Evolutionary conservation across 371 early-diverging fungal genomes (phyloP), one percentile per base, ranked within the genome.

Genomic region (Mortierella sp.): DNA sequence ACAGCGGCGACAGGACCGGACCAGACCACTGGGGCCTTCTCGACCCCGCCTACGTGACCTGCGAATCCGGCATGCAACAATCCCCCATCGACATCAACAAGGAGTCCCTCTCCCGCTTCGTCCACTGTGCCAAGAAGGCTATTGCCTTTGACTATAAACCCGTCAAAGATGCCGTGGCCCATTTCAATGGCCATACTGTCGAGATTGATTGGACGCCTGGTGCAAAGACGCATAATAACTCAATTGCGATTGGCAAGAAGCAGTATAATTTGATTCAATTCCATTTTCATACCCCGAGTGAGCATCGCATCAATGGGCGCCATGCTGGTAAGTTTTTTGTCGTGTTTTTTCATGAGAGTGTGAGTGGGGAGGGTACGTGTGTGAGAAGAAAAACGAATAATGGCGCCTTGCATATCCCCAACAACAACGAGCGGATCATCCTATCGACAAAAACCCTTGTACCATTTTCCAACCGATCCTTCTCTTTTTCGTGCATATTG

Each of bases 201-300:
- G 76, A 83, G 56, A 49, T 81, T 54, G 79, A 78, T 46, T 72
- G 48, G 81, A 63, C 32, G 3, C 32, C 70, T 7, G 32, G 21
- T 44, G 16, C 27, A 7, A 38, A 27, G 4, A 24, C 48, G 21
- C 73, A 63, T 27, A 78, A 65, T 44, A 68, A 72, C 70, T 73
- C 54, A 29, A 44, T 86, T 24, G 49, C 60, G 16, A 60, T 75
- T 21, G 68, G 72, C 29, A 78, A 79, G 4, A 71, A 78, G 54
- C 32, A 27, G 49, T 89, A 75, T 75, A 46, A 71, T 14, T 76
- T 91, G 44, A 14, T 76, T 24, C 82, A 88, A 55, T 88, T 91
- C 77, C 91, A 91, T 77, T 88, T 89, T 73, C 91, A 91, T 73
- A 81, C 88, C 7, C 90, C 91, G 4, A 84, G 85, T 21, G 91